phyloP scores from a whole-genome alignment of 352 stramenopile genomes.

The Globisporangium lucens region DNA sequence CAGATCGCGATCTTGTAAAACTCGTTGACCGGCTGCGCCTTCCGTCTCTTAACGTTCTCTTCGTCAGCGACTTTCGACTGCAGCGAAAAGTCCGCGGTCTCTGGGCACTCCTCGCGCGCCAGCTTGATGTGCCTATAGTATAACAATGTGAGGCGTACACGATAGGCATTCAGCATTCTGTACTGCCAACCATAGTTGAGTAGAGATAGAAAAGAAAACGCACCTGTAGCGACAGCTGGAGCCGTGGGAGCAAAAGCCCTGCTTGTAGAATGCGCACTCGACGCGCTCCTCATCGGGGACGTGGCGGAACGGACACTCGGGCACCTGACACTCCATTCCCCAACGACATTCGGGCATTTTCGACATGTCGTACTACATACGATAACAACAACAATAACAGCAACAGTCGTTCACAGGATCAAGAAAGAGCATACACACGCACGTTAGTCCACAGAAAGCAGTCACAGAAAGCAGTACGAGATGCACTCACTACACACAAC shows the following conservation, averaged over 20 bases:
- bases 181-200: not conserved
- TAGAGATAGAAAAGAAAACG: not conserved
- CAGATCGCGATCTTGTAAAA: constrained; percentile 98
- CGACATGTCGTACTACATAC: constrained; percentile 90
- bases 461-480: not conserved
- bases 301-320: constrained; percentile 96
- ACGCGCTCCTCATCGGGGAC: constrained; percentile 95
- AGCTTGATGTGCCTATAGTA: constrained; percentile 89
- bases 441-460: not conserved
- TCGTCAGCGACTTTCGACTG: constrained; percentile 89
- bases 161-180: not conserved
- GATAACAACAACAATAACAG: not conserved
- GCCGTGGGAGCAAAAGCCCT: constrained; percentile 97
- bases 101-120: constrained; percentile 90
- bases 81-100: constrained; percentile 93
- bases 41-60: constrained; percentile 85
- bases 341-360: constrained; percentile 98
- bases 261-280: constrained; percentile 97
- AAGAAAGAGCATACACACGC: not conserved
- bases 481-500: not conserved
- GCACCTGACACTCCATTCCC: constrained; percentile 96
- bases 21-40: constrained; percentile 92
- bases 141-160: not conserved
- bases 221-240: constrained; percentile 92
- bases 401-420: not conserved